Base-by-base conservation (phyloP, 163 green algal species). In the Scenedesmus sp. region DNA sequence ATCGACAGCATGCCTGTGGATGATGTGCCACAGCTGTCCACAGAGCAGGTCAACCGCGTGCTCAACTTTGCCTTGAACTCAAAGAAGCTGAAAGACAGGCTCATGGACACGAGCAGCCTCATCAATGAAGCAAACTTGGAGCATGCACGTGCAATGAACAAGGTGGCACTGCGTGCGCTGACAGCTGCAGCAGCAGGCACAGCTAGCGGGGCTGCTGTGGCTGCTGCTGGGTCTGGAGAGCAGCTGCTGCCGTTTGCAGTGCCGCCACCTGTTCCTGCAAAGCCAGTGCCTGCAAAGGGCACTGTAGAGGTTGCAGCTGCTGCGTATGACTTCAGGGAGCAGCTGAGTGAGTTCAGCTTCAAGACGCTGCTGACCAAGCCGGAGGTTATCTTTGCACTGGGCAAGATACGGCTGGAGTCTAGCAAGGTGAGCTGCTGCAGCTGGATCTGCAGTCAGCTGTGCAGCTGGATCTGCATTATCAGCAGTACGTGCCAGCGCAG, bases 1-100 rank as follows among this genome's bases (percentile, higher is more conserved):
- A 82, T 98, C 10, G 96, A 98, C 92, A 91, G 88, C 92, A 98
- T 98, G 96, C 96, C 96, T 33, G 95, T 94, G 26, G 96, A 98
- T 35, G 96, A 97, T 89, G 95, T 98, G 53, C 94, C 95, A n/a
- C 93, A 93, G 84, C 91, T 98, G 61, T 95, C 93, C n/a, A 93
- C 93, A 37, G 94, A 96, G 92, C 92, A 97, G 94, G 92, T 97
- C 89, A 94, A 95, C 37, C 82, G 73, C 10, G 95, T 95, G 82
- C 78, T 91, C 22, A 49, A 49, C 3, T 87, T 40, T 81, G 95
- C 96, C 0, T 93, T 98, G 2, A 97, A 97, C 94, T 94, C 91
- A 78, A 96, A 96, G 81, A 92, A 92, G 83, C 94, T 98, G 24
- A 95, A 95, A 87, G 95, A 97, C 59, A 95, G 95, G 92, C 91